Conservation (phyloP, 768 basidiomycete species). For the Pulveroboletus sp. region DNA sequence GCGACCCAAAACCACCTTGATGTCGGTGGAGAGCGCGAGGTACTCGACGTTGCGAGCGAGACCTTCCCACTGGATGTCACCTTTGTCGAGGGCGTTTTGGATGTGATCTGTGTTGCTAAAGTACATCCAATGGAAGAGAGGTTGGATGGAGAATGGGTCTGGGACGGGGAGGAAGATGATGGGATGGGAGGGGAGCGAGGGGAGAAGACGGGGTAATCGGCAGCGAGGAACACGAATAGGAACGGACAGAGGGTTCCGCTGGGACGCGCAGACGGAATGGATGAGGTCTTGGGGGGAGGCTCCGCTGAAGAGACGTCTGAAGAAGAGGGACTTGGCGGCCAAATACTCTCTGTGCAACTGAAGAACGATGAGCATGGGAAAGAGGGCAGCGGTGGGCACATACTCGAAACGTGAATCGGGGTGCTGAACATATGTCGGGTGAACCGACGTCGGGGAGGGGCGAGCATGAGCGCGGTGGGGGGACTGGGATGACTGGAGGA, state of each 20-base stretch:
- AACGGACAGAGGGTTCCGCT: constrained; percentile 18
- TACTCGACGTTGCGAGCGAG: constrained; percentile 88
- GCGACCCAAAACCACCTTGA: constrained; percentile 70
- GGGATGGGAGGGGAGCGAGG: constrained; percentile 58
- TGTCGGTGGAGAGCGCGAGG: constrained; percentile 67
- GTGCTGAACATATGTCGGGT: constrained; percentile 45
- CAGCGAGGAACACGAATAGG: constrained; percentile 38
- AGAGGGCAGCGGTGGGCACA: constrained; percentile 10
- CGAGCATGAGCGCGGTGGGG: no score
- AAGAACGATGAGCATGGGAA: constrained; percentile 3
- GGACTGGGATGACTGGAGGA: neutral
- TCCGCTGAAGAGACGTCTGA: constrained; percentile 68
- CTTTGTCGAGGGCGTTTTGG: constrained; percentile 61
- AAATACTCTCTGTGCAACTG: constrained; percentile 82
- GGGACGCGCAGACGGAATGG: constrained; percentile 28
- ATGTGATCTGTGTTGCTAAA: constrained; percentile 67
- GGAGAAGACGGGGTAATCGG: constrained; percentile 61
- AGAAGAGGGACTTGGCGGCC: constrained; percentile 70
- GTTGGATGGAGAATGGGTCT: constrained; percentile 65
- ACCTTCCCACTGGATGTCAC: constrained; percentile 79
- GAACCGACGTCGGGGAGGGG: no score
- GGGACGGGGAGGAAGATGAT: constrained; percentile 71
- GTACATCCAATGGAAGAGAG: constrained; percentile 78
- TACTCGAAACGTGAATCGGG: constrained; percentile 62
- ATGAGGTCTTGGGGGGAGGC: constrained; percentile 58